These are phyloP conservation scores for Phytophthora aleatoria DNA, from an alignment of 352 stramenopile species.

Conservation along the genomic window DNA sequence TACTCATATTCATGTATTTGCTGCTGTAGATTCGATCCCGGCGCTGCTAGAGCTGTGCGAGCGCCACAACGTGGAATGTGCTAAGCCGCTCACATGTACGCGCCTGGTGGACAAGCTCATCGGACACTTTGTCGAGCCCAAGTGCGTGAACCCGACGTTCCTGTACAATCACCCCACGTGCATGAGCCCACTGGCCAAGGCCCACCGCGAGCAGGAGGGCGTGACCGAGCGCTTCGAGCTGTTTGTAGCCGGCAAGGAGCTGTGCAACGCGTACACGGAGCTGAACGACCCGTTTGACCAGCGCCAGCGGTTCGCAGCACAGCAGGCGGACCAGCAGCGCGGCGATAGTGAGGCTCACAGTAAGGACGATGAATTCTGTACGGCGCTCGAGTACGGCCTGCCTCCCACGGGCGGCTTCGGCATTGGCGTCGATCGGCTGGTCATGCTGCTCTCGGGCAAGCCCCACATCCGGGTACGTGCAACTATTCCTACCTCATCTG, in stretches of 20 bases:
- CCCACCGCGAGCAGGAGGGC: slow-evolving; percentile 91
- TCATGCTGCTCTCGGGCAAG: slow-evolving; percentile 99
- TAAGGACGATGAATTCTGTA: slow-evolving; percentile 98
- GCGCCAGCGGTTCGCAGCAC: slow-evolving; percentile 94
- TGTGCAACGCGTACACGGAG: slow-evolving; percentile 99
- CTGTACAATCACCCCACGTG: slow-evolving; percentile 98
- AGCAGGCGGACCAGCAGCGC: slow-evolving; percentile 84
- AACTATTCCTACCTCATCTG: not conserved
- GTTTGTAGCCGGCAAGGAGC: slow-evolving; percentile 95
- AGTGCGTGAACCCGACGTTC: slow-evolving; percentile 96
- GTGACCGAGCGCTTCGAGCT: slow-evolving; percentile 99
- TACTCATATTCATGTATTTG: not conserved
- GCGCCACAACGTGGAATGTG: slow-evolving; percentile 91
- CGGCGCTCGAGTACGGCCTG: slow-evolving; percentile 97
- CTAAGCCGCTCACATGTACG: slow-evolving; percentile 93
- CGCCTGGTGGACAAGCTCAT: slow-evolving; percentile 98
- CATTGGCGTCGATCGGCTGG: slow-evolving; percentile 97
- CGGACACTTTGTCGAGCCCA: slow-evolving; percentile 96
- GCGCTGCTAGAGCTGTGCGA: slow-evolving; percentile 87
- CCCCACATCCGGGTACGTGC: slow-evolving; percentile 93
- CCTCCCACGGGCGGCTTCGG: slow-evolving; percentile 97
- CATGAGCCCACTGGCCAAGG: slow-evolving; percentile 97
- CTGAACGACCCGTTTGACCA: slow-evolving; percentile 98
- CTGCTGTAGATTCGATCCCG: slow-evolving; percentile 52
- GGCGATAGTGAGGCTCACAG: slow-evolving; percentile 89